phyloP scores from a whole-genome alignment of 2,329 filamentous ascomycete genomes.

The Endothia cerciana region DNA sequence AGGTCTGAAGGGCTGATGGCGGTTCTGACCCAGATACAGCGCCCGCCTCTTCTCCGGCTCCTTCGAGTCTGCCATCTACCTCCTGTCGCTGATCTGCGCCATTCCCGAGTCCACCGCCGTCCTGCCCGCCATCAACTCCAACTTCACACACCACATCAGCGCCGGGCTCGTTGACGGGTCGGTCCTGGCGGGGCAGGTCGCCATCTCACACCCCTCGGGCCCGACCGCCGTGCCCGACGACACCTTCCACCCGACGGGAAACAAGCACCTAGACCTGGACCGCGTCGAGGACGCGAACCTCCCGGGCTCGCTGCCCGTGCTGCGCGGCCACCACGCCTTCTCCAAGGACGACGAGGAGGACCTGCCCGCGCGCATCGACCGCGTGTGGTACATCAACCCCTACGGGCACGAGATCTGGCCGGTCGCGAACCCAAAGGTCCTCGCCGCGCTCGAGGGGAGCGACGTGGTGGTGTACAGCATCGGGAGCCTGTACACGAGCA shows the following conservation, averaged over 20 bases:
- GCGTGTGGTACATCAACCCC: conserved; percentile 97
- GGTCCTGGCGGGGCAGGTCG: conserved; percentile 87
- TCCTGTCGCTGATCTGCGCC: conserved; percentile 84
- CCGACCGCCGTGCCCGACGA: conserved; percentile 57
- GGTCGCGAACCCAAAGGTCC: conserved; percentile 77
- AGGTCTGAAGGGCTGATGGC: neutral
- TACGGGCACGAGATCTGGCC: conserved; percentile 96
- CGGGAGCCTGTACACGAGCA: conserved; percentile 88
- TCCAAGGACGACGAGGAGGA: conserved; percentile 77
- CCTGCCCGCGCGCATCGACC: conserved; percentile 74
- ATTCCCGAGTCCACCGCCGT: conserved; percentile 78
- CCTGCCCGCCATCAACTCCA: conserved; percentile 89
- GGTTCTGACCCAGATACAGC: conserved; percentile 30
- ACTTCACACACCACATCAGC: conserved; percentile 93
- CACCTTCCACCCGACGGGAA: conserved; percentile 29
- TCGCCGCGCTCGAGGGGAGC: conserved; percentile 67
- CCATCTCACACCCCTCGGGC: conserved; percentile 81
- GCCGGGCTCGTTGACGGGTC: conserved; percentile 77
- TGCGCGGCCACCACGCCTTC: conserved; percentile 81
- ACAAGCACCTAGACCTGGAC: conserved; percentile 61
- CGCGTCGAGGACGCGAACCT: conserved; percentile 78
- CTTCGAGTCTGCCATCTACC: conserved; percentile 90
- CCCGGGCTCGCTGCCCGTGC: conserved; percentile 77
- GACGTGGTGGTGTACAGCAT: conserved; percentile 86
- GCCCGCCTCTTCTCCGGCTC: conserved; percentile 89